Conservation (phyloP, 2,329 filamentous ascomycete species). For the Talaromyces amestolkiae region DNA sequence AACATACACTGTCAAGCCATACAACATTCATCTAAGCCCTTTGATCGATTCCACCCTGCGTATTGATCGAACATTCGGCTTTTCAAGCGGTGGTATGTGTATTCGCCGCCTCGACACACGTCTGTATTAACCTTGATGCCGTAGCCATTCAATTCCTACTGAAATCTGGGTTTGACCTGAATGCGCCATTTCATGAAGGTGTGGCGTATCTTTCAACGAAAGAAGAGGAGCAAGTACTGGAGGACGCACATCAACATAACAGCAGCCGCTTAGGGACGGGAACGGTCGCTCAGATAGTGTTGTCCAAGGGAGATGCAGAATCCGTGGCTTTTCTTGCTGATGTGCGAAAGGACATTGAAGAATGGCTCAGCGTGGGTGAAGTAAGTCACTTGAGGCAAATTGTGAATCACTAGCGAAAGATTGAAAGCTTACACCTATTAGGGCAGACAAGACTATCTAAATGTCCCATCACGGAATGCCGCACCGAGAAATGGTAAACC, state of each 20-base stretch:
- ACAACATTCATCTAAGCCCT: constrained; percentile 64
- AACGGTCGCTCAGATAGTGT: constrained; percentile 36
- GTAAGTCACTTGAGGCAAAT: constrained; percentile 21
- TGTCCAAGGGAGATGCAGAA: constrained; percentile 53
- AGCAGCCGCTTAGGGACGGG: constrained; percentile 36
- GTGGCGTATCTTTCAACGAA: constrained; percentile 58
- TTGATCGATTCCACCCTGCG: constrained; percentile 53
- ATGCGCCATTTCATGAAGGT: constrained; percentile 55
- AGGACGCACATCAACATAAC: constrained; percentile 41
- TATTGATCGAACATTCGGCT: constrained; percentile 59
- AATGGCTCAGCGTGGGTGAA: constrained; percentile 42
- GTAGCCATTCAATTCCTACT: constrained; percentile 61
- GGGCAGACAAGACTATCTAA: constrained; percentile 41
- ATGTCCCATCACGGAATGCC: constrained; percentile 40
- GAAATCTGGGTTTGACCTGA: constrained; percentile 58
- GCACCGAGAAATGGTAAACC: constrained; percentile 18
- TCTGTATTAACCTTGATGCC: neutral
- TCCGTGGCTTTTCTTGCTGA: constrained; percentile 52
- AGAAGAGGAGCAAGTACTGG: constrained; percentile 53
- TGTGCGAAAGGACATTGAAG: constrained; percentile 46
- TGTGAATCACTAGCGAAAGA: no score
- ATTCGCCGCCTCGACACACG: constrained; percentile 14
- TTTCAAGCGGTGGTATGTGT: constrained; percentile 54
- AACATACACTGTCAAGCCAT: constrained; percentile 59
- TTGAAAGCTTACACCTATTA: constrained; percentile 6